Base-by-base conservation (phyloP, 108 stramenopile genomes). In the Schizochytrium sp. region DNA sequence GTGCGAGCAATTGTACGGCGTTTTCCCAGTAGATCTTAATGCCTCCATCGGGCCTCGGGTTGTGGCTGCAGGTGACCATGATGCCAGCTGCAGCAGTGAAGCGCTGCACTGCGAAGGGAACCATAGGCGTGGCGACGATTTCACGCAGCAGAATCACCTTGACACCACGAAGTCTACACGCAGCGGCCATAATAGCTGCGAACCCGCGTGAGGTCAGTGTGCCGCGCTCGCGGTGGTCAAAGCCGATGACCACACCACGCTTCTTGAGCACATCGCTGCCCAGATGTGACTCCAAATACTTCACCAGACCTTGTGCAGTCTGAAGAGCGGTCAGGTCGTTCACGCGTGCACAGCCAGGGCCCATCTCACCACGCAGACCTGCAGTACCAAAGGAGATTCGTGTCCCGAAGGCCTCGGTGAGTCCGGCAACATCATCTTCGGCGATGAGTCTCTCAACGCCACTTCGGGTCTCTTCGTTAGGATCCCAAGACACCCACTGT, bases 61-160 rank as follows among this genome's bases (percentile, higher is more conserved):
- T 99, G 94, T 99, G 98, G n/a, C 95, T 96, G 1, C 98, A 98
- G 3, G 98, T 99, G 3, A 98, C 96, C 98, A 99, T 99, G 58
- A 98, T 94, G 15, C 98, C 98, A 47, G 95, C 95, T n/a, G 93
- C 89, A 0, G 96, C 96, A 57, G 89, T 56, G 2, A 91, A 56
- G 61, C 92, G 55, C 5, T 89, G 72, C 40, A 95, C 93, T 12
- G 93, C 92, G 91, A 95, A 99, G 44, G 98, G 95, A 53, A 99
- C 95, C 69, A 97, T 72, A 3, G 98, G 98, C 3, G 98, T 99
- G 17, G 95, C 91, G 3, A 97, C 96, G 88, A 92, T 95, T 72
- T 95, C 94, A 89, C 96, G 96, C 38, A 98, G 89, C 42, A 99
- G 59, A n/a, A 94, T 91, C 72, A 96, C 96, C 15, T 92, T 90